These are phyloP conservation scores for Botrytis tulipae DNA, from an alignment of 2,329 filamentous ascomycete species.

Conservation along the genomic window DNA sequence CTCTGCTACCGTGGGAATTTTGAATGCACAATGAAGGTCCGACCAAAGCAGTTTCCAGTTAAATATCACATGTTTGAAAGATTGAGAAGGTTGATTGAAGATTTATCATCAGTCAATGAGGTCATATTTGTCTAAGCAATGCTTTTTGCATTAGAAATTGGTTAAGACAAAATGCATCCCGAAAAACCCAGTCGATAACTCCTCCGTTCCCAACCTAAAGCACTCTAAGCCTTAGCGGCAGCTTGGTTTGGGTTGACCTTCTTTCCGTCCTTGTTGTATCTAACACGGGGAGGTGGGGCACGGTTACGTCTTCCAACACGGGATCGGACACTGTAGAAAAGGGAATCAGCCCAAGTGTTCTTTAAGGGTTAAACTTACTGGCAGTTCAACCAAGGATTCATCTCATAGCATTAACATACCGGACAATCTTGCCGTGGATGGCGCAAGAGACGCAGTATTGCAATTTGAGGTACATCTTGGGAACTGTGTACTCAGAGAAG, in stretches of 20 bases:
- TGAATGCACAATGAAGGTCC: neutral
- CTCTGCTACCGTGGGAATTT: neutral
- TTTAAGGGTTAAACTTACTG: conserved; percentile 41
- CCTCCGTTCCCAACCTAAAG: conserved; percentile 17
- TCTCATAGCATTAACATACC: conserved; percentile 71
- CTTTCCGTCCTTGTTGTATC: conserved; percentile 99
- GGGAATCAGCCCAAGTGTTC: conserved; percentile 41
- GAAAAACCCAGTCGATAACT: conserved; percentile 19
- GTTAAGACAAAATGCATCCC: conserved; percentile 20
- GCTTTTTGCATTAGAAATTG: conserved; percentile 20
- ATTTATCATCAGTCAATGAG: conserved; percentile 18
- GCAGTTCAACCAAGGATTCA: conserved; percentile 59
- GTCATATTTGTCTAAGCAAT: conserved; percentile 22
- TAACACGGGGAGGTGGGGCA: conserved; percentile 92
- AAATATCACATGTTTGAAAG: neutral
- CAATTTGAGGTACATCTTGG: conserved; percentile 99
- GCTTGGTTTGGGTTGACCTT: conserved; percentile 69
- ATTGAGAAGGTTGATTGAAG: neutral
- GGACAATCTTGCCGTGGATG: conserved; percentile 99
- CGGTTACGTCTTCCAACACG: conserved; percentile 97
- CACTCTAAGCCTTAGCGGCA: conserved; percentile 38
- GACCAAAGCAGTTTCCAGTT: neutral
- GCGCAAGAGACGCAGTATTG: conserved; percentile 99
- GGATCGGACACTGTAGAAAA: conserved; percentile 79
- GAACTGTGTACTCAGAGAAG: conserved; percentile 98